Percentiles rank a stretch among this genome's conserved stretches.
These are phyloP conservation scores for Phytophthora meadii DNA, from an alignment of 352 stramenopile species.

Conservation along the genomic window DNA sequence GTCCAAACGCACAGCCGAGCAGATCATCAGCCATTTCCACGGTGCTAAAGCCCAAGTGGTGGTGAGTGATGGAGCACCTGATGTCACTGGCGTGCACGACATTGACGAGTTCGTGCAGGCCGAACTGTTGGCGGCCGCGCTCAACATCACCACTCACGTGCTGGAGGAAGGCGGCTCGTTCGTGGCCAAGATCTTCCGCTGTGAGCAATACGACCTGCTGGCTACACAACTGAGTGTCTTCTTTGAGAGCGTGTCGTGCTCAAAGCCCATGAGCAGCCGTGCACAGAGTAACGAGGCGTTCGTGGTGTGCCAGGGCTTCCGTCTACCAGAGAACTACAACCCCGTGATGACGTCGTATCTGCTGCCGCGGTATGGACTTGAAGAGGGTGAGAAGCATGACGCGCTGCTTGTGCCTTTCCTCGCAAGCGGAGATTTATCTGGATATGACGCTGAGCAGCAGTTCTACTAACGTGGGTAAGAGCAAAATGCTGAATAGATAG, in stretches of 20 bases:
- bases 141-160: slow-evolving; percentile 98
- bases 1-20: slow-evolving; percentile 93
- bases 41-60: slow-evolving; percentile 96
- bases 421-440: slow-evolving; percentile 92
- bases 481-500: slow-evolving; percentile 23
- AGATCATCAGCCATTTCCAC: slow-evolving; percentile 96
- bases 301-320: slow-evolving; percentile 96
- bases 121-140: slow-evolving; percentile 96
- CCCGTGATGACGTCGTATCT: slow-evolving; percentile 90
- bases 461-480: slow-evolving; percentile 43
- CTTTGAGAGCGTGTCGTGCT: slow-evolving; percentile 95
- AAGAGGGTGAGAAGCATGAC: slow-evolving; percentile 57
- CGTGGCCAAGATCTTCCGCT: slow-evolving; percentile 99
- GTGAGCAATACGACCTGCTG: slow-evolving; percentile 95
- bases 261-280: slow-evolving; percentile 97
- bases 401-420: slow-evolving; percentile 90
- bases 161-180: slow-evolving; percentile 95
- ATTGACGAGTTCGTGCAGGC: slow-evolving; percentile 99
- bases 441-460: slow-evolving; percentile 82
- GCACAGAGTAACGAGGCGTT: slow-evolving; percentile 97
- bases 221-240: slow-evolving; percentile 96
- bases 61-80: slow-evolving; percentile 98
- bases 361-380: slow-evolving; percentile 68
- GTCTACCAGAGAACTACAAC: slow-evolving; percentile 75
- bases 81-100: slow-evolving; percentile 99